Conservation (phyloP, 1,139 yeast species). For the Scheffersomyces parashehatae region DNA sequence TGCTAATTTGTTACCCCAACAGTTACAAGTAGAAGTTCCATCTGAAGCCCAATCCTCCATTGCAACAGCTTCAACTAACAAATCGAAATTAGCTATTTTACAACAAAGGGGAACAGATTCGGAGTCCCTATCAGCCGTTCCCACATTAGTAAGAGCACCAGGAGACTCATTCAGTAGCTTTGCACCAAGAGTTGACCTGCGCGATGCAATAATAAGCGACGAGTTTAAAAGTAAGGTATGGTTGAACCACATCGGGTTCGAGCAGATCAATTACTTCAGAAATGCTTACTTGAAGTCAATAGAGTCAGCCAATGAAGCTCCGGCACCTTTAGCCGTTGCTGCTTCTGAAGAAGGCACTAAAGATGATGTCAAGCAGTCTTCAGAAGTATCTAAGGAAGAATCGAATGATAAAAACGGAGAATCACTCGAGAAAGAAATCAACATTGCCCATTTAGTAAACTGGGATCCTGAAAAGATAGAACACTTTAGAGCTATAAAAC, state of each 20-base stretch:
- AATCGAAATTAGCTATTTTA: conserved; percentile 14
- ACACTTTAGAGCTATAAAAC: conserved; percentile 26
- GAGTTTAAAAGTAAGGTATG: conserved; percentile 70
- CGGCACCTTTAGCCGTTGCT: conserved; percentile 2
- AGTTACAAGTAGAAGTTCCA: conserved; percentile 5
- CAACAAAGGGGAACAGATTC: conserved; percentile 11
- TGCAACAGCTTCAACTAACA: conserved; percentile 2
- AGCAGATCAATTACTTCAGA: conserved; percentile 44
- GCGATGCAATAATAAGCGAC: conserved; percentile 63
- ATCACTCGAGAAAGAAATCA: conserved; percentile 19
- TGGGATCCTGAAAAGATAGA: conserved; percentile 40
- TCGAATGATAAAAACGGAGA: conserved; percentile 8
- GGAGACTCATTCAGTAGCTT: conserved; percentile 63
- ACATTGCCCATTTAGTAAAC: conserved; percentile 33
- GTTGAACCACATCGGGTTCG: conserved; percentile 72
- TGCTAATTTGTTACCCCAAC: conserved; percentile 7
- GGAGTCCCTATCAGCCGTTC: conserved; percentile 10
- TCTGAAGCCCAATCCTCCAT: conserved; percentile 2
- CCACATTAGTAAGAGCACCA: conserved; percentile 11
- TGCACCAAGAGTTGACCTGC: conserved; percentile 79
- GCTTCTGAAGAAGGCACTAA: conserved; percentile 7
- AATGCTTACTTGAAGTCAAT: conserved; percentile 18
- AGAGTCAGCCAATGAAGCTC: conserved; percentile 2
- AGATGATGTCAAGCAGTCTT: conserved; percentile 7
- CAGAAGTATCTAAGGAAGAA: conserved; percentile 8